Base-by-base conservation (phyloP, 345 rosid species). In the Linum trigynum region DNA sequence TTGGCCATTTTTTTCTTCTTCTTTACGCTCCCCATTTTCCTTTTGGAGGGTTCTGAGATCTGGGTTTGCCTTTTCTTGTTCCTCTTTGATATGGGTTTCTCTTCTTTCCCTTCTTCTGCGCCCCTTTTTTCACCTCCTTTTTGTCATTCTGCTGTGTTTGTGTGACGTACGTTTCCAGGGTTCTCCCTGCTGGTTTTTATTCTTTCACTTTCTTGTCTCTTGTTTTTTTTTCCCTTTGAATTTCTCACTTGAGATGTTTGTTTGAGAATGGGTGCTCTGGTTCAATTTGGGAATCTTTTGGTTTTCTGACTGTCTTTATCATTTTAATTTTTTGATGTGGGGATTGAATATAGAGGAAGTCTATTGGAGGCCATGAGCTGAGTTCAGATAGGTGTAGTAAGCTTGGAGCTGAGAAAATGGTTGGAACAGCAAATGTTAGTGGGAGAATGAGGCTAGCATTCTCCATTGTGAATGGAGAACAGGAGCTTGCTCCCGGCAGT, bases 371-470 rank as follows among this genome's bases (percentile, higher is more conserved):
- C 9, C 14, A 74, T 55, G 76, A 71, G 71, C 17, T 68, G 60
- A 65, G 10, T 16, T 45, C 71, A 69, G 75, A 71, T 57, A 61
- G 66, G 68, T 48, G 36, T 39, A 41, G 9, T 41, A 59, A 62
- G 12, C 57, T 76, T 48, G 68, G 69, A 67, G 66, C 63, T 56
- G 55, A 48, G 7, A 69, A 66, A 61, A 76, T 76, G 80, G 76
- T 76, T 65, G 78, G 78, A 39, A 68, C 74, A 35, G 74, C 76
- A 14, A 68, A 61, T 14, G 14, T 48, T 48, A 67, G 71, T 50
- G 71, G 75, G 38, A 74, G 77, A 64, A 42, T 67, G 48, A 74
- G 77, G 67, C 80, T 69, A 43, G 72, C 74, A 7, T 74, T 77
- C 61, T 64, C 79, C 55, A 62, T 80, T 35, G 67, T 77, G 32